phyloP scores from a whole-genome alignment of 225 moss, liverwort and hornwort genomes.

The Pleurozium schreberi region DNA sequence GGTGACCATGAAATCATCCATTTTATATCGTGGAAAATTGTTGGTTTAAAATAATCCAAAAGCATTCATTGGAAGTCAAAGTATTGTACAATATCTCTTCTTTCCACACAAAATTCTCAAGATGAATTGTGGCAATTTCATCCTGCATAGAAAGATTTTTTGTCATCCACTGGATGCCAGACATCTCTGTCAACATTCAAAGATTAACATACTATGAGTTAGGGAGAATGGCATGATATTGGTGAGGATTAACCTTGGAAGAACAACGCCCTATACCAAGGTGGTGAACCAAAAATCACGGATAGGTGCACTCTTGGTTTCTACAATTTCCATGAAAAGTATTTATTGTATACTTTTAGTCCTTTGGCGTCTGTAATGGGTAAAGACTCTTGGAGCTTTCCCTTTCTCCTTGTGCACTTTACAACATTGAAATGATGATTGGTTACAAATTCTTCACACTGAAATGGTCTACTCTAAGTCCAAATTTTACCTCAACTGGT shows the following conservation, averaged over 20 bases:
- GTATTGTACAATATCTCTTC: too few relatives aligned
- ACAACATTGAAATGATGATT: not conserved
- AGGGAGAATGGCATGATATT: not conserved
- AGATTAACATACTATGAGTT: not conserved
- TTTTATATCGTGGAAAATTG: too few relatives aligned
- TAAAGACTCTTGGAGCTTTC: not conserved
- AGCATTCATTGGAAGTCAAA: too few relatives aligned
- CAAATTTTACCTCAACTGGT: not conserved
- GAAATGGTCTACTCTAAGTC: accelerated
- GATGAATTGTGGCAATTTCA: too few relatives aligned
- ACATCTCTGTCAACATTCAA: too few relatives aligned
- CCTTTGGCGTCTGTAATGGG: accelerated
- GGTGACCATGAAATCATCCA: too few relatives aligned
- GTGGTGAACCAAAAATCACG: not conserved
- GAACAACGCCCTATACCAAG: accelerated
- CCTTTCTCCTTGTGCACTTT: not conserved
- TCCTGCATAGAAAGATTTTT: too few relatives aligned
- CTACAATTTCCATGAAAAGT: not conserved
- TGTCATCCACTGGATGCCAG: too few relatives aligned
- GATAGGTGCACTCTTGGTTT: not conserved
- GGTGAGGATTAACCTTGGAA: not conserved
- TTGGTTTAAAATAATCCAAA: too few relatives aligned
- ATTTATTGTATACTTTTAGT: not conserved
- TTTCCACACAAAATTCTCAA: too few relatives aligned
- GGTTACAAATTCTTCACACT: not conserved